These are phyloP conservation scores for Termitomyces sp. DNA, from an alignment of 768 basidiomycete species.

Conservation along the genomic window DNA sequence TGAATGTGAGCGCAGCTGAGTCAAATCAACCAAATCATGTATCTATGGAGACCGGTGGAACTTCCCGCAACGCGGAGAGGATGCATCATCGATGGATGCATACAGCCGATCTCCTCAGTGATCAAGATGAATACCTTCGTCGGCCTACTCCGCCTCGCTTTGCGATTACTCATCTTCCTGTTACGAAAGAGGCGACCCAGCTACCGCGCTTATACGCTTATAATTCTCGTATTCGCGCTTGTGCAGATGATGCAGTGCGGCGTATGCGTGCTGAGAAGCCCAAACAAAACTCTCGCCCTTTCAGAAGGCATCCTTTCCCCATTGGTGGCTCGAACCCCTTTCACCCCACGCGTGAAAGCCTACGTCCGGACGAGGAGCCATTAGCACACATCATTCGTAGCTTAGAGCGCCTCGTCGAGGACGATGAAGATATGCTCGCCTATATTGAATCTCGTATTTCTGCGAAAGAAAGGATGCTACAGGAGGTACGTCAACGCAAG, in stretches of 20 bases:
- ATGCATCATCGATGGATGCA: background rate
- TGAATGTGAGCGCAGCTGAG: background rate
- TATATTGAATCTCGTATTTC: background rate
- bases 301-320: background rate
- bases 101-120: background rate
- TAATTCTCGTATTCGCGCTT: background rate
- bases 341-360: too few species aligned
- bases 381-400: background rate
- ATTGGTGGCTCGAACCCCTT: conserved; percentile 1
- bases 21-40: background rate
- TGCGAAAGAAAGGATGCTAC: background rate
- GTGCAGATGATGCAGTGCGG: background rate
- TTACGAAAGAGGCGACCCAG: background rate
- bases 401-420: conserved; percentile 1
- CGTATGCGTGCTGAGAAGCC: background rate
- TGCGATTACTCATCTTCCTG: background rate
- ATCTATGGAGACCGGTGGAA: background rate
- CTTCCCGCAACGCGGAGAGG: background rate
- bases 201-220: background rate
- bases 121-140: background rate
- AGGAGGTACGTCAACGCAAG: background rate
- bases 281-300: background rate
- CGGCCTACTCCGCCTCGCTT: background rate
- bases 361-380: background rate
- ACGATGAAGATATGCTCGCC: conserved; percentile 4